A percentile compares a stretch with the other conserved stretches of the same genome.
These are phyloP conservation scores for Ostreobium quekettii DNA, from an alignment of 139 green algal species.

Conservation along the genomic window DNA sequence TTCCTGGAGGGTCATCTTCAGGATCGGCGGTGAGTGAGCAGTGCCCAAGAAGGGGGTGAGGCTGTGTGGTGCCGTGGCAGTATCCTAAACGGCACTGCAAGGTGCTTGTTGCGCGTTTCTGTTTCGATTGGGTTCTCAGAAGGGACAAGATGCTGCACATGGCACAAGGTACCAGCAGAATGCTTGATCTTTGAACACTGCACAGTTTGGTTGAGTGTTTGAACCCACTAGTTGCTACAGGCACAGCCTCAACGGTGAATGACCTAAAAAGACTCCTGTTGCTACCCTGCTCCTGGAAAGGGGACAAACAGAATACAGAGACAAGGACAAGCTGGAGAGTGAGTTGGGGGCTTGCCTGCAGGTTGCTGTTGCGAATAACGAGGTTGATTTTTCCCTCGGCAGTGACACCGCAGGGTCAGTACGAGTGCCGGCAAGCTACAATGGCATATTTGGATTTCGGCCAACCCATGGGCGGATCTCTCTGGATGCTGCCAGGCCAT, in stretches of 20 bases:
- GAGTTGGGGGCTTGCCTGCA: slow-evolving; percentile 10
- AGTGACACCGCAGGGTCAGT: slow-evolving; percentile 87
- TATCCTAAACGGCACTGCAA: neutral
- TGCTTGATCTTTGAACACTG: neutral
- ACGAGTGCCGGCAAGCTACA: slow-evolving; percentile 78
- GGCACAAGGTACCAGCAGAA: neutral
- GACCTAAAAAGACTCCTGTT: no score
- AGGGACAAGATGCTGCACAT: neutral
- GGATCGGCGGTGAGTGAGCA: slow-evolving; percentile 63
- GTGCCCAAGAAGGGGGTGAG: neutral
- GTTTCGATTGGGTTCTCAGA: neutral
- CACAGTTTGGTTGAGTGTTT: no score
- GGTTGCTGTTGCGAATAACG: slow-evolving; percentile 59
- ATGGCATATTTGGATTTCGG: slow-evolving; percentile 76
- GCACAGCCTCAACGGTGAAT: no score
- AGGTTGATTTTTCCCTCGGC: slow-evolving; percentile 69
- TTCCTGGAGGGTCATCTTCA: slow-evolving; percentile 85
- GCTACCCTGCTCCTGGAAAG: neutral
- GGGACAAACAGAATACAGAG: neutral
- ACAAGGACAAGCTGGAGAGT: neutral
- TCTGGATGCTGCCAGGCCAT: slow-evolving; percentile 38
- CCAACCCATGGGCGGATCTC: slow-evolving; percentile 69
- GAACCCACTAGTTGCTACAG: no score
- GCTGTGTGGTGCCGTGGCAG: neutral
- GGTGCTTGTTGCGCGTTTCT: neutral